phyloP scores from a whole-genome alignment of 306 rosid species.

The Macrotyloma uniflorum region DNA sequence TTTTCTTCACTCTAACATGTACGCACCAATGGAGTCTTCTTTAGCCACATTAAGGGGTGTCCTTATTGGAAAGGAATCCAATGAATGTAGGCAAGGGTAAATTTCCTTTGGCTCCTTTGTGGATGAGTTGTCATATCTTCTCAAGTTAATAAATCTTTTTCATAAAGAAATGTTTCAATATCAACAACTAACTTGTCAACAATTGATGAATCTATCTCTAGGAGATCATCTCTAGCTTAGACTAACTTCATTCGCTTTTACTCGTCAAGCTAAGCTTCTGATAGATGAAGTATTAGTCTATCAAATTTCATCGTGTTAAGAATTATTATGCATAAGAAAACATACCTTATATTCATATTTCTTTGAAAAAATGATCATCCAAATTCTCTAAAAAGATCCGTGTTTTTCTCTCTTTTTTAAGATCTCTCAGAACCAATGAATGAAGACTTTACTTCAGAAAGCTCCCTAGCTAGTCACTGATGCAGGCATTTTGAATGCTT shows the following conservation, averaged over 20 bases:
- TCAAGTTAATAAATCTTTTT: slow-evolving; percentile 43
- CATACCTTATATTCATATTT: slow-evolving; percentile 62
- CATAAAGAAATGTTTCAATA: slow-evolving; percentile 62
- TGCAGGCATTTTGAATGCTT: slow-evolving; percentile 60
- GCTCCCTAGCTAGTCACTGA: slow-evolving; percentile 53
- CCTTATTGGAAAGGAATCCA: slow-evolving; percentile 61
- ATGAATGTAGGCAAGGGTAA: slow-evolving; percentile 49
- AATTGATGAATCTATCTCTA: slow-evolving; percentile 46
- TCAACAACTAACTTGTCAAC: slow-evolving; percentile 65
- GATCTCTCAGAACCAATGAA: slow-evolving; percentile 58
- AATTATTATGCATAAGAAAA: slow-evolving; percentile 48
- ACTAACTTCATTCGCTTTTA: slow-evolving; percentile 58
- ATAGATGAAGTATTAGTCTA: slow-evolving; percentile 56
- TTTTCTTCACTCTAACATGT: slow-evolving; percentile 34
- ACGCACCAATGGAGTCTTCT: slow-evolving; percentile 38
- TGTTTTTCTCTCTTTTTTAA: slow-evolving; percentile 63
- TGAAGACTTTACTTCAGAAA: slow-evolving; percentile 56
- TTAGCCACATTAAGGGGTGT: slow-evolving; percentile 53
- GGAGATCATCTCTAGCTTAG: slow-evolving; percentile 38
- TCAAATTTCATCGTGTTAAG: slow-evolving; percentile 44
- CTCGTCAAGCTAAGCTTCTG: slow-evolving; percentile 85
- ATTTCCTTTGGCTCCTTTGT: slow-evolving; percentile 44
- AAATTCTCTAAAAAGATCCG: slow-evolving; percentile 64
- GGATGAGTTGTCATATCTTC: slow-evolving; percentile 32
- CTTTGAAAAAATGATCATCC: slow-evolving; percentile 77